phyloP scores from a whole-genome alignment of 2,329 filamentous ascomycete genomes.

The Periconia sp. region DNA sequence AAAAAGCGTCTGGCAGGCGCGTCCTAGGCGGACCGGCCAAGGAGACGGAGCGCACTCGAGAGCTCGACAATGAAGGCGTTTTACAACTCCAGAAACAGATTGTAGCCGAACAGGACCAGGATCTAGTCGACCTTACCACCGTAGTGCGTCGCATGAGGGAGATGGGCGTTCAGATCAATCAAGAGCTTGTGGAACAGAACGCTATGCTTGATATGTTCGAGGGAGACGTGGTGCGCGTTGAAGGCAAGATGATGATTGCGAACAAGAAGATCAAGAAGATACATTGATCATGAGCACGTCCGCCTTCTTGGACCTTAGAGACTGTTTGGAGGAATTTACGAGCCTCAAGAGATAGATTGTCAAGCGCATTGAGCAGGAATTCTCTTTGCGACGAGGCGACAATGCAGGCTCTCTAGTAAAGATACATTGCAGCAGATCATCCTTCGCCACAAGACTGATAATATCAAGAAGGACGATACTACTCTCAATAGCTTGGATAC shows the following conservation, averaged over 20 bases:
- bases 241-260: conserved; percentile 74
- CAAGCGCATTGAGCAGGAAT: too few species aligned
- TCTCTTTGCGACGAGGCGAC: too few species aligned
- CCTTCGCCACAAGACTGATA: too few species aligned
- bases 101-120: conserved; percentile 76
- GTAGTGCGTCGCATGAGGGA: conserved; percentile 76
- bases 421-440: too few species aligned
- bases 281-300: too few species aligned
- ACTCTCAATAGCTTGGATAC: too few species aligned
- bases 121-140: conserved; percentile 70
- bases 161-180: conserved; percentile 77
- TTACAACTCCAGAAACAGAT: conserved; percentile 75
- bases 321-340: too few species aligned
- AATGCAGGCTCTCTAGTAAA: too few species aligned
- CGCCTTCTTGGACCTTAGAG: too few species aligned
- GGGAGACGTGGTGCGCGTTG: conserved; percentile 69
- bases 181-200: conserved; percentile 77
- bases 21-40: conserved; percentile 75
- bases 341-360: too few species aligned
- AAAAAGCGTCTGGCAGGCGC: conserved; percentile 43
- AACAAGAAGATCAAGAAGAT: conserved; percentile 75
- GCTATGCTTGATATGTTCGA: conserved; percentile 71
- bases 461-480: too few species aligned
- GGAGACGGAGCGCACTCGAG: conserved; percentile 77
- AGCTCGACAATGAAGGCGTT: conserved; percentile 77